Evolutionary conservation across 2,329 filamentous ascomycete species (phyloP).

Genomic region (Tolypocladium guangdongense): DNA sequence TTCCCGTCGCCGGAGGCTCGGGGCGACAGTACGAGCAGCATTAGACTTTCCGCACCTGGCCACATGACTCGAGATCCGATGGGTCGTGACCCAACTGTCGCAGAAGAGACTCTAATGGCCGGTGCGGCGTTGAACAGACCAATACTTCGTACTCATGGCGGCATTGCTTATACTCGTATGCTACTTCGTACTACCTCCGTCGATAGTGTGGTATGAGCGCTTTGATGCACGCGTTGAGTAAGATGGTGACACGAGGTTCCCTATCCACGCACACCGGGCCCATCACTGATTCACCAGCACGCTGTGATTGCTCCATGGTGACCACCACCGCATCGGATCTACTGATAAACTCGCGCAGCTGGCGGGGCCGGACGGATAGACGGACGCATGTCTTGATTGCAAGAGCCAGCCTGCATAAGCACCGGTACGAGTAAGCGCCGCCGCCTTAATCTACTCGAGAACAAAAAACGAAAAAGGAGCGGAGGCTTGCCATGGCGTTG

Average conservation of each 20-base stretch:
- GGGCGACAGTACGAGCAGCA: background rate
- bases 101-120: background rate
- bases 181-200: background rate
- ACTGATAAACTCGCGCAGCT: background rate
- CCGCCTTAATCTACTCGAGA: background rate
- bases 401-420: background rate
- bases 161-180: background rate
- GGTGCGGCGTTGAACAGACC: background rate
- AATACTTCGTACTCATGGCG: background rate
- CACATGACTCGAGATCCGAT: background rate
- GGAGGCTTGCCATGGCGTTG: background rate
- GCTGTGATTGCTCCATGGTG: background rate
- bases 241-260: background rate
- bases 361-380: background rate
- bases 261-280: background rate
- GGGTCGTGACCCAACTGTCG: background rate
- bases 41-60: background rate
- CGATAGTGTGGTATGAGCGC: background rate
- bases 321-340: background rate
- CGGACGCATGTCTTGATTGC: background rate
- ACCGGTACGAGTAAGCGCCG: background rate
- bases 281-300: background rate
- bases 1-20: background rate
- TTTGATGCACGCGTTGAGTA: background rate
- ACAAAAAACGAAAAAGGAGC: background rate